Conservation (phyloP, 2,329 filamentous ascomycete genomes). For the Fusarium domesticum region DNA sequence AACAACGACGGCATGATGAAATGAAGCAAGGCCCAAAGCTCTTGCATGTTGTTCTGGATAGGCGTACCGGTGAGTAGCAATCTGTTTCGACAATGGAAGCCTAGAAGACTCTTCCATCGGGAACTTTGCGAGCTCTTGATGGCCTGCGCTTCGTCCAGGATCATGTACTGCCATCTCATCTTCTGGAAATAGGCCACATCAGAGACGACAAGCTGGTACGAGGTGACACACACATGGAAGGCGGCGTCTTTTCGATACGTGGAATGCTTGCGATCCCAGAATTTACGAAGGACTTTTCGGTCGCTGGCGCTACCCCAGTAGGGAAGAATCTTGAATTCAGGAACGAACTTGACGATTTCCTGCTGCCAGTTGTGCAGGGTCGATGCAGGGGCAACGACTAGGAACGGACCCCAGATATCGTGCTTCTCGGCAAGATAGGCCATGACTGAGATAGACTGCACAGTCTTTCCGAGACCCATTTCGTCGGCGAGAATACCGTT, state of each 20-base stretch:
- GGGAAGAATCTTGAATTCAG: conserved; percentile 88
- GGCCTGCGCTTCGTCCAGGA: conserved; percentile 95
- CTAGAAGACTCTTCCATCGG: conserved; percentile 91
- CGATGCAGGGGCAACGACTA: conserved; percentile 93
- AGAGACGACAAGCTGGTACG: conserved; percentile 93
- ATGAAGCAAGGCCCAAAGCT: conserved; percentile 94
- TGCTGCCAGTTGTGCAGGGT: conserved; percentile 99
- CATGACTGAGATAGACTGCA: conserved; percentile 99
- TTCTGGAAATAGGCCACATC: conserved; percentile 98
- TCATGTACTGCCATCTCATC: conserved; percentile 99
- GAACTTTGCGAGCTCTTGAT: conserved; percentile 98
- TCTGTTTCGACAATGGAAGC: conserved; percentile 93
- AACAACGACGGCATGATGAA: conserved; percentile 99
- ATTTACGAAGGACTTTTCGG: conserved; percentile 93
- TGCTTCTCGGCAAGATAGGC: conserved; percentile 95
- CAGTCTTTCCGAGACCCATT: conserved; percentile 99
- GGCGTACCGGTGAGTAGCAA: conserved; percentile 92
- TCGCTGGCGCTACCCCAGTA: conserved; percentile 97
- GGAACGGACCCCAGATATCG: conserved; percentile 96
- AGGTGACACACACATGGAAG: conserved; percentile 95
- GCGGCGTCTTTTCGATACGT: conserved; percentile 91
- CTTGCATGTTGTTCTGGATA: conserved; percentile 99
- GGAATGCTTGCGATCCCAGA: conserved; percentile 97
- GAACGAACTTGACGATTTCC: conserved; percentile 93
- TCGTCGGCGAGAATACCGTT: conserved; percentile 98